Percentiles rank a stretch among this genome's conserved stretches.
Evolutionary conservation across 805 yeast genomes (phyloP).

Genomic region (Phaffomyces opuntiae): DNA sequence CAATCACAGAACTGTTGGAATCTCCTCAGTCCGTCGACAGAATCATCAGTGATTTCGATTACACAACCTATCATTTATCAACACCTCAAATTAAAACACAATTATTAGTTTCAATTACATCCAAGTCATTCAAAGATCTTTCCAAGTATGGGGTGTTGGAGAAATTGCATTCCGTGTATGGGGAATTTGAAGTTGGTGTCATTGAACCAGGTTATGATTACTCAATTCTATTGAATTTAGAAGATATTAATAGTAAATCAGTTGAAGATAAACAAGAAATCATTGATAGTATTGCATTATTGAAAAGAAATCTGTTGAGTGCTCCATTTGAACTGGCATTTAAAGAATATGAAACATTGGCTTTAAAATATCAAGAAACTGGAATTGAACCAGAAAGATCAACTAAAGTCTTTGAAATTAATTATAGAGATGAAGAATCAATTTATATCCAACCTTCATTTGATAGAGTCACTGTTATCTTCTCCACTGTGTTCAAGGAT

Average conservation of each 20-base stretch:
- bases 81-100: constrained; percentile 71
- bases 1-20: constrained; percentile 66
- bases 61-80: constrained; percentile 87
- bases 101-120: constrained; percentile 59
- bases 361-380: constrained; percentile 23
- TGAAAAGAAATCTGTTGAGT: constrained; percentile 84
- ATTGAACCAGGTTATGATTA: constrained; percentile 77
- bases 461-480: constrained; percentile 94
- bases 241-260: constrained; percentile 28
- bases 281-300: constrained; percentile 58
- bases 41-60: constrained; percentile 90
- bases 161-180: constrained; percentile 45
- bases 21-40: constrained; percentile 62
- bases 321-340: constrained; percentile 91
- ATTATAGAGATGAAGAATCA: constrained; percentile 90
- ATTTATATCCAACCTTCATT: constrained; percentile 86
- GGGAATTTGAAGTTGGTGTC: constrained; percentile 31
- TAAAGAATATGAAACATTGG: constrained; percentile 61
- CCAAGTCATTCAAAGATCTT: constrained; percentile 75
- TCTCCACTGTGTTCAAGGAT: constrained; percentile 90
- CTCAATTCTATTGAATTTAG: constrained; percentile 63
- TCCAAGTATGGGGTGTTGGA: constrained; percentile 55
- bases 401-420: constrained; percentile 33
- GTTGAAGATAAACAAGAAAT: constrained; percentile 46
- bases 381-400: constrained; percentile 21